Evolutionary conservation across 2,329 filamentous ascomycete genomes (phyloP).

Genomic region (Ustulina deusta): DNA sequence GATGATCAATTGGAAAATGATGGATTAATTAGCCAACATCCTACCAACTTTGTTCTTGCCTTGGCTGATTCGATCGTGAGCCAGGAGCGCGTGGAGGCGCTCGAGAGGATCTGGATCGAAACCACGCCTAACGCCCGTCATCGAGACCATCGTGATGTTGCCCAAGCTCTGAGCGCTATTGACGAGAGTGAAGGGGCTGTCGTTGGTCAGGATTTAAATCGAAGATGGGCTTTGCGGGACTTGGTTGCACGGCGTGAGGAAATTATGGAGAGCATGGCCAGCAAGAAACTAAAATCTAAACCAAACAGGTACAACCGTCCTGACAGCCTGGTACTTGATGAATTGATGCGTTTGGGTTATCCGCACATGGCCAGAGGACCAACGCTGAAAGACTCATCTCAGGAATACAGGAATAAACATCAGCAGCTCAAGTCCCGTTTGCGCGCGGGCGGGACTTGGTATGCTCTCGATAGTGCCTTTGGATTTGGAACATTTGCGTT

Average conservation of each 20-base stretch:
- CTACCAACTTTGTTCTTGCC: not conserved
- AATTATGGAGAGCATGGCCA: not conserved
- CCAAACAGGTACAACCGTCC: not conserved
- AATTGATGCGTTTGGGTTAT: not conserved
- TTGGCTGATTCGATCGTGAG: not conserved
- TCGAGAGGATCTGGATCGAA: not conserved
- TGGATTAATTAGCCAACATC: not conserved
- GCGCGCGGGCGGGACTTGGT: not conserved
- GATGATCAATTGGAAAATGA: not conserved
- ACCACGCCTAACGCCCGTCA: not conserved
- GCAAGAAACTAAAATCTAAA: slow-evolving; percentile 8
- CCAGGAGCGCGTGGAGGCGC: not conserved
- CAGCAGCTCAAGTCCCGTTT: not conserved
- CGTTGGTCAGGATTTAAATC: not conserved
- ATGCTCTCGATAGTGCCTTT: not conserved
- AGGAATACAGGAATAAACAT: slow-evolving; percentile 1
- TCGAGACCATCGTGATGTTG: not conserved
- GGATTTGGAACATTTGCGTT: slow-evolving; percentile 1
- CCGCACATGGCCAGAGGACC: not conserved
- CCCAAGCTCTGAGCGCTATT: not conserved
- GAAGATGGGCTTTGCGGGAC: not conserved
- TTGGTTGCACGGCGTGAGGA: not conserved
- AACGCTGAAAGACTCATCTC: not conserved
- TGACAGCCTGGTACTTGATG: not conserved
- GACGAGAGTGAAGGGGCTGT: not conserved